These are phyloP conservation scores for Diaporthe helianthi DNA, from an alignment of 2,329 filamentous ascomycete species.

Conservation along the genomic window DNA sequence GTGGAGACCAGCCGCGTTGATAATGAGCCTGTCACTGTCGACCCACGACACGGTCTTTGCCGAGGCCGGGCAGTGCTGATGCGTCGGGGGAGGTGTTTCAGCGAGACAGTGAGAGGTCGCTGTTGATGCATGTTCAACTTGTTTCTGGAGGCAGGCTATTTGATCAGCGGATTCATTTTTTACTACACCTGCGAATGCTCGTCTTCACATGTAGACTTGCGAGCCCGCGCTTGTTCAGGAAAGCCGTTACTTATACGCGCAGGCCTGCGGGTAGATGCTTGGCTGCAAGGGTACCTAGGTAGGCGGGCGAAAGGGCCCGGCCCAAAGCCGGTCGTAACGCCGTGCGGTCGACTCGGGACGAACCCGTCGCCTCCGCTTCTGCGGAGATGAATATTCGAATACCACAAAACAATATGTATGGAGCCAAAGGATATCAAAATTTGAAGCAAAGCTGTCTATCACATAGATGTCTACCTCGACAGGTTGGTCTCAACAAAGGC, in stretches of 20 bases:
- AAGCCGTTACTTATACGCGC: neutral
- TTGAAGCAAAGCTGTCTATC: neutral
- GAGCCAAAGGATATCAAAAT: no score
- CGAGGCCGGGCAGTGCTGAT: neutral
- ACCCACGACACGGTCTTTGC: neutral
- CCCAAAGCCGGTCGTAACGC: neutral
- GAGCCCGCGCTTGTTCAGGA: neutral
- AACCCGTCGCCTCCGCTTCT: neutral
- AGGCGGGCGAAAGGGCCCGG: neutral
- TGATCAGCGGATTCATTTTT: neutral
- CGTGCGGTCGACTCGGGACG: neutral
- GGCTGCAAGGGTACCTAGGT: neutral
- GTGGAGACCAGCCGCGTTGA: neutral
- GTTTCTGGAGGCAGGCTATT: no score
- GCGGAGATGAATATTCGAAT: neutral
- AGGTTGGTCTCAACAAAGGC: neutral
- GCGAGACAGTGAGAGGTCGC: no score
- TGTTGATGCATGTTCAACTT: neutral
- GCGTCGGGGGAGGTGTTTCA: neutral
- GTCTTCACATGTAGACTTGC: neutral
- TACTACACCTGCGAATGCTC: no score
- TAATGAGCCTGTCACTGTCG: fast-evolving
- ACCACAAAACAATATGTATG: no score
- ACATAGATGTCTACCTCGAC: neutral
- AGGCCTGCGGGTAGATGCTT: neutral